Percentiles rank a stretch among this genome's conserved stretches.
These are phyloP conservation scores for Petasospora rhodanensis DNA, from an alignment of 1,139 yeast species.

Conservation along the genomic window DNA sequence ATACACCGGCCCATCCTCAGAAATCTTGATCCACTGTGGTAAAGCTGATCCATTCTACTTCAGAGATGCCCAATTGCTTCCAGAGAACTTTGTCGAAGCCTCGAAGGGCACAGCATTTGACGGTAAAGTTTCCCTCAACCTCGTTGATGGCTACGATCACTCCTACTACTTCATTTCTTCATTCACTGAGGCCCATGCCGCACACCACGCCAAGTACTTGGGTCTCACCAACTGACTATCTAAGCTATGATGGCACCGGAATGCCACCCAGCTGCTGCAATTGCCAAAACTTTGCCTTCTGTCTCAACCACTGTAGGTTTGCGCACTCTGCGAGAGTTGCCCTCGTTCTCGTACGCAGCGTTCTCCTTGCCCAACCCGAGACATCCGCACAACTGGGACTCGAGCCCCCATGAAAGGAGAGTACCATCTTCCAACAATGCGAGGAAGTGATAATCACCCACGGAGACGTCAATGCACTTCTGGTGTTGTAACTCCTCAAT, in stretches of 20 bases:
- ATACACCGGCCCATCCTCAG: conserved; percentile 35
- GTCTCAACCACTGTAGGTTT: conserved; percentile 41
- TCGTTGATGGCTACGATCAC: conserved; percentile 87
- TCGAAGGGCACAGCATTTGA: conserved; percentile 55
- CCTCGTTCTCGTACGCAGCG: conserved; percentile 27
- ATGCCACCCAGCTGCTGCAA: conserved; percentile 82
- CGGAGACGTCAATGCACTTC: conserved; percentile 52
- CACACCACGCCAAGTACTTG: conserved; percentile 78
- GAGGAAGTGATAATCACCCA: conserved; percentile 71
- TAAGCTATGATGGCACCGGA: conserved; percentile 50
- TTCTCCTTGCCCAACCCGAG: conserved; percentile 55
- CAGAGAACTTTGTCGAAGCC: conserved; percentile 69
- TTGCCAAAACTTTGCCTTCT: conserved; percentile 38
- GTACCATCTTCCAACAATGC: conserved; percentile 60
- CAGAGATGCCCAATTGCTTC: conserved; percentile 63
- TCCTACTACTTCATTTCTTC: conserved; percentile 81
- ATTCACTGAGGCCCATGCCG: conserved; percentile 80
- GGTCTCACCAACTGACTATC: conserved; percentile 37
- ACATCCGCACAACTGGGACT: conserved; percentile 61
- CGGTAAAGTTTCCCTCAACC: conserved; percentile 54
- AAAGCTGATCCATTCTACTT: conserved; percentile 65
- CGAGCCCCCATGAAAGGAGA: conserved; percentile 68
- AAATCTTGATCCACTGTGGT: conserved; percentile 83
- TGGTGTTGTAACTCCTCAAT: conserved; percentile 40
- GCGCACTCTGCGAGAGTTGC: conserved; percentile 36